Evolutionary conservation across 345 rosid genomes (phyloP), one percentile per base, ranked within the genome.

Genomic region (Fremontodendron californicum): DNA sequence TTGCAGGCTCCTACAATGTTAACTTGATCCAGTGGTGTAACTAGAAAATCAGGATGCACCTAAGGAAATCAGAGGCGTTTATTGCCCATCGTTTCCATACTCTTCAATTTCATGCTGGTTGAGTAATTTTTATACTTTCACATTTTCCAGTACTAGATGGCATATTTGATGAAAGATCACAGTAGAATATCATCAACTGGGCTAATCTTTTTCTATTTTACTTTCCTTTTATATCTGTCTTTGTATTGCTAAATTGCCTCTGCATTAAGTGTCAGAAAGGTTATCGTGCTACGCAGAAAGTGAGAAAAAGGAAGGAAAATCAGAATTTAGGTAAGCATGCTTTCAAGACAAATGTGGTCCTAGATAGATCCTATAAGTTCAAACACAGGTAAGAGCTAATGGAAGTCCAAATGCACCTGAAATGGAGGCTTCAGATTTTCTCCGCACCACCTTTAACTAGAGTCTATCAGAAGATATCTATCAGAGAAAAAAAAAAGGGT

Each of bases 381-480:
- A 46, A 66, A 1, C n/a, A 46, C 57, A 25, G 9, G 45, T 13
- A 64, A 25, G 35, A 21, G 54, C 21, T 25, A 69, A n/a, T 52
- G 25, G 23, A 52, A 52, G n/a, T n/a, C 27, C 27, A 52, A 52
- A 27, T 25, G 55, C 2, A 60, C 27, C 60, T n/a, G 29, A 55
- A 65, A 19, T 65, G 27, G n/a, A 19, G 71, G 51, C 19, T 3
- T 42, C 51, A 65, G 51, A 66, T 66, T 66, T 66, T 66, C 71
- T 40, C 2, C 19, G 8, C 1, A 9, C 62, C 31, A 57, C 10
- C 68, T 35, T 35, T 39, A 42, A 21, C 71, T 42, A n/a, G 19
- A 66, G 51, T 21, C 19, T 10, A 42, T 40, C 48, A n/a, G 10
- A 66, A 66, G 49, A 66, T 42, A 10, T 10, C 9, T 21, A 21